A percentile compares a stretch with the other conserved stretches of the same genome.
Conservation (phyloP, 768 basidiomycete genomes). For the Strobilomyces confusus region DNA sequence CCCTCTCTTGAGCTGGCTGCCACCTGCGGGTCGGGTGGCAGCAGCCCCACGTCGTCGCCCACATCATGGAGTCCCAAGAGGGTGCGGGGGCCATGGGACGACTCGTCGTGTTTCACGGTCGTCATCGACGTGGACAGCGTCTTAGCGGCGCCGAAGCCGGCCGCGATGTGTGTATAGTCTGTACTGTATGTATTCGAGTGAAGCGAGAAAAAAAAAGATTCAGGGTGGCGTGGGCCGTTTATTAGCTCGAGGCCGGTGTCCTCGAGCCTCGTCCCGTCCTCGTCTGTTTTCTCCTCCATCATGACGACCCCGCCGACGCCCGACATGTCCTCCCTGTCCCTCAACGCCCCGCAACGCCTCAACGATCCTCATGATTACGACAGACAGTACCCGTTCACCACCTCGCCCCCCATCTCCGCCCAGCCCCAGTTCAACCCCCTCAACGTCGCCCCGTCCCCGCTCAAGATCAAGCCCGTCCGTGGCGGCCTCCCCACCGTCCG, state of each 20-base stretch:
- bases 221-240: slow-evolving; percentile 29
- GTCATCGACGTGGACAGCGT: slow-evolving; percentile 45
- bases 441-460: slow-evolving; percentile 62
- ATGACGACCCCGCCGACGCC: slow-evolving; percentile 79
- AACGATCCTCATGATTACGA: slow-evolving; percentile 87
- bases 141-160: slow-evolving; percentile 45
- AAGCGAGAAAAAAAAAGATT: slow-evolving; percentile 6
- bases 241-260: neutral
- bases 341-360: slow-evolving; percentile 74
- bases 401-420: slow-evolving; percentile 51
- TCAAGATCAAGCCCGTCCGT: slow-evolving; percentile 69
- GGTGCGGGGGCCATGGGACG: slow-evolving; percentile 57
- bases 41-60: slow-evolving; percentile 14
- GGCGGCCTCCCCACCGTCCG: slow-evolving; percentile 71
- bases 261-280: slow-evolving; percentile 10
- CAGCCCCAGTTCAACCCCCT: slow-evolving; percentile 47
- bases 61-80: slow-evolving; percentile 18
- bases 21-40: slow-evolving; percentile 15
- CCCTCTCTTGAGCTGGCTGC: slow-evolving; percentile 16
- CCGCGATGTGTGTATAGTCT: slow-evolving; percentile 23
- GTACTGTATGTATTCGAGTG: slow-evolving; percentile 1
- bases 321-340: slow-evolving; percentile 73
- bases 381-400: slow-evolving; percentile 72
- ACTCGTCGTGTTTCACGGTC: slow-evolving; percentile 42
- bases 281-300: slow-evolving; percentile 31